These are phyloP conservation scores for Cryphonectria naterciae DNA, from an alignment of 2,329 filamentous ascomycete species.

Conservation along the genomic window DNA sequence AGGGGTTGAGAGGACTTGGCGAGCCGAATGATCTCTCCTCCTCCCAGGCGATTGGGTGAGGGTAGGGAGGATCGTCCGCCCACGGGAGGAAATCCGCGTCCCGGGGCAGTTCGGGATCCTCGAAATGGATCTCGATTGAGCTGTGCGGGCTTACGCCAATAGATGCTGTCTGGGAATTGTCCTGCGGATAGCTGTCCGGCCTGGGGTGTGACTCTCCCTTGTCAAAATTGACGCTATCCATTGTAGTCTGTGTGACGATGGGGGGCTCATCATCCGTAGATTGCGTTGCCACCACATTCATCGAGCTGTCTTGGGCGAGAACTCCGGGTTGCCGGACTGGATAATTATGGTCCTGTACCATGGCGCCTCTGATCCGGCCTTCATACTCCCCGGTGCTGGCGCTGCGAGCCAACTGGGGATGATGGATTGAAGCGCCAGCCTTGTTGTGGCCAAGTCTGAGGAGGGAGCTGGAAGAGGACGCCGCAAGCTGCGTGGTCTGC, in stretches of 20 bases:
- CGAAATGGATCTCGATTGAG: constrained; percentile 43
- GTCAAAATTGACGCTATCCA: constrained; percentile 33
- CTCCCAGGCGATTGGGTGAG: constrained; percentile 45
- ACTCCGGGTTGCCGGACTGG: not conserved
- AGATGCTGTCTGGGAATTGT: constrained; percentile 20
- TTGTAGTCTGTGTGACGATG: constrained; percentile 53
- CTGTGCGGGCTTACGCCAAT: constrained; percentile 36
- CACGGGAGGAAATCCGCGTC: constrained; percentile 65
- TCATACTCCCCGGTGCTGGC: constrained; percentile 45
- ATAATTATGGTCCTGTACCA: not conserved
- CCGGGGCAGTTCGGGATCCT: constrained; percentile 46
- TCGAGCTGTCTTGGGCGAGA: constrained; percentile 21
- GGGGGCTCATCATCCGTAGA: constrained; percentile 37
- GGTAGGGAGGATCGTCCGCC: constrained; percentile 60
- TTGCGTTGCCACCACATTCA: constrained; percentile 30
- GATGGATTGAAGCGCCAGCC: constrained; percentile 7
- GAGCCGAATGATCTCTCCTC: constrained; percentile 18
- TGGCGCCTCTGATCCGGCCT: constrained; percentile 49
- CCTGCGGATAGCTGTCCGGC: constrained; percentile 24
- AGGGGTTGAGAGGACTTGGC: constrained; percentile 56
- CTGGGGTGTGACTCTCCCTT: constrained; percentile 24
- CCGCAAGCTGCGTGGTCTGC: constrained; percentile 43
- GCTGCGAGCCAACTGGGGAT: constrained; percentile 32
- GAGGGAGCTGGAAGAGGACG: constrained; percentile 41
- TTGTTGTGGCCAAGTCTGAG: constrained; percentile 19